Conservation (phyloP, 345 rosid species). For the Raphanus raphanistrum region DNA sequence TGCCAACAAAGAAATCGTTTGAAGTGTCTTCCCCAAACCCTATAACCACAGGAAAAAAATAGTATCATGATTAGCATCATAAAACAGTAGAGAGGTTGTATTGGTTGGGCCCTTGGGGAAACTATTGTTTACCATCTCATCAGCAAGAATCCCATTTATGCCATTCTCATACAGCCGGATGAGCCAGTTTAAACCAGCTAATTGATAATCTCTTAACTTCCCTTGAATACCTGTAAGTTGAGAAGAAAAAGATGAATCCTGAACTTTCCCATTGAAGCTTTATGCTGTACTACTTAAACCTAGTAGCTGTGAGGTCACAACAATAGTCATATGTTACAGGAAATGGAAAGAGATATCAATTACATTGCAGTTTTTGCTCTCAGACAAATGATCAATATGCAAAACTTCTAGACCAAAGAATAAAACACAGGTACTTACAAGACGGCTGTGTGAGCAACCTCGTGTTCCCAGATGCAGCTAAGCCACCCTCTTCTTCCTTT, state of each 20-base stretch:
- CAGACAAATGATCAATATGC: slow-evolving; percentile 1
- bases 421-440: slow-evolving; percentile 50
- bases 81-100: neutral
- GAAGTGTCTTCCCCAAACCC: slow-evolving; percentile 99
- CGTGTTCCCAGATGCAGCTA: slow-evolving; percentile 77
- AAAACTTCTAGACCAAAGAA: neutral
- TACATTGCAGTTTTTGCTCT: slow-evolving; percentile 1
- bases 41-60: slow-evolving; percentile 36
- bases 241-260: slow-evolving; percentile 4
- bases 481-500: slow-evolving; percentile 93
- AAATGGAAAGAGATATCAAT: neutral
- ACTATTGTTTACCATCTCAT: slow-evolving; percentile 72
- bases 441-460: slow-evolving; percentile 92
- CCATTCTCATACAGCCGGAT: slow-evolving; percentile 95
- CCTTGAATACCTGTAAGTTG: slow-evolving; percentile 79
- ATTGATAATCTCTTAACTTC: slow-evolving; percentile 96
- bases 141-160: slow-evolving; percentile 94
- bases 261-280: neutral
- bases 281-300: neutral
- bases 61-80: neutral
- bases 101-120: neutral
- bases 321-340: neutral
- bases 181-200: slow-evolving; percentile 97
- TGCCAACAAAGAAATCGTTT: slow-evolving; percentile 91
- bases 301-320: slow-evolving; percentile 4